These are phyloP conservation scores for Verticillium tricorpus DNA, from an alignment of 2,329 filamentous ascomycete genomes.

Conservation along the genomic window DNA sequence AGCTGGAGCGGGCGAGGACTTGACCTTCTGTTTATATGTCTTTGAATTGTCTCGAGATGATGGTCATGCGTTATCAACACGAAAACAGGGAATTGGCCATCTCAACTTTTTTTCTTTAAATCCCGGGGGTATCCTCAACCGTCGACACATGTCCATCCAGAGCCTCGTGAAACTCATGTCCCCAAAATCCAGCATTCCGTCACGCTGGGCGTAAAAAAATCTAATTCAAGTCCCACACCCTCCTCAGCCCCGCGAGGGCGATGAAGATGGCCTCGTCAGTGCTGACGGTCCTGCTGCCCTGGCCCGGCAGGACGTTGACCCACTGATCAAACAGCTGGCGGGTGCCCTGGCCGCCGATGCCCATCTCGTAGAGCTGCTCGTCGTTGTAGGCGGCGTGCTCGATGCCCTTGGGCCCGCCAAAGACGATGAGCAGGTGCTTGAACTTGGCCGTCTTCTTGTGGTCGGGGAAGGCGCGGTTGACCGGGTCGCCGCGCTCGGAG, in stretches of 20 bases:
- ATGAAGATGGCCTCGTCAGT: constrained; percentile 83
- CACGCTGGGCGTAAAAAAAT: neutral
- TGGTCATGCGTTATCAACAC: neutral
- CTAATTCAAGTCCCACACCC: constrained; percentile 42
- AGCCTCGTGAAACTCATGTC: neutral
- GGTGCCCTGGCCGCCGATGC: constrained; percentile 52
- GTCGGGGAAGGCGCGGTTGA: constrained; percentile 40
- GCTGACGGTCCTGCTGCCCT: constrained; percentile 76
- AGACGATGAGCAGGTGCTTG: constrained; percentile 71
- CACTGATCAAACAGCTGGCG: constrained; percentile 76
- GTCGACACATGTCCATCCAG: neutral
- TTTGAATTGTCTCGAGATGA: neutral
- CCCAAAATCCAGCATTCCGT: neutral
- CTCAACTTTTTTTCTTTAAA: constrained; percentile 3
- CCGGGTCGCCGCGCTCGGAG: constrained; percentile 65
- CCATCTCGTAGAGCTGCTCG: constrained; percentile 50
- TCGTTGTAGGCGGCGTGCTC: constrained; percentile 69
- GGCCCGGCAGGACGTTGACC: constrained; percentile 75
- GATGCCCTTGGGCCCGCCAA: constrained; percentile 76
- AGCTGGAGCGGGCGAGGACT: constrained; percentile 4
- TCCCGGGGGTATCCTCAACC: constrained; percentile 10
- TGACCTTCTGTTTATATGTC: neutral
- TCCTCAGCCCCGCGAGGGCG: constrained; percentile 64
- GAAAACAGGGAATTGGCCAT: neutral
- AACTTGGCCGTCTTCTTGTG: constrained; percentile 41